These are phyloP conservation scores for Clonostachys sp. DNA, from an alignment of 2,329 filamentous ascomycete genomes.

Conservation along the genomic window DNA sequence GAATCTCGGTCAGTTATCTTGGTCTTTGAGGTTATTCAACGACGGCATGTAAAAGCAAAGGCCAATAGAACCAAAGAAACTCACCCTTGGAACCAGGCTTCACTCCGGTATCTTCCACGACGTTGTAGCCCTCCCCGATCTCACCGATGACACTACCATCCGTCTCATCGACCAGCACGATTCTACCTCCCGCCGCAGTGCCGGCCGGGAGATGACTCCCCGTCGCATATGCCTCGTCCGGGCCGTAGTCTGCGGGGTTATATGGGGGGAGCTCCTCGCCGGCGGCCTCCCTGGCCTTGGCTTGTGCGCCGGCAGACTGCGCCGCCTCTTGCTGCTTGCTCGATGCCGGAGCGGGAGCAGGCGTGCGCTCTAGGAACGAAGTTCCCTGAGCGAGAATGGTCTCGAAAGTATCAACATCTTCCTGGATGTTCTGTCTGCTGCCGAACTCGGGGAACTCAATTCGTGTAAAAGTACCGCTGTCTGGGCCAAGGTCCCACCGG, in stretches of 20 bases:
- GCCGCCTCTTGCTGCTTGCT: slow-evolving; percentile 1
- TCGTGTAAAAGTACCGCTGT: slow-evolving; percentile 84
- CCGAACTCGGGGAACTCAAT: slow-evolving; percentile 83
- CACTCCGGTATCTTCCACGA: slow-evolving; percentile 72
- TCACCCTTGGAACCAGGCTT: slow-evolving; percentile 88
- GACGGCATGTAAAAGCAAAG: no score
- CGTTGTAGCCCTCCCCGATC: slow-evolving; percentile 73
- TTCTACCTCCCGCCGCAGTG: slow-evolving; percentile 59
- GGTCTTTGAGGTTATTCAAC: no score
- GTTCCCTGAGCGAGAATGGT: slow-evolving; percentile 98
- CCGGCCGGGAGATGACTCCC: slow-evolving; percentile 49
- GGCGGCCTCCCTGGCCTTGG: slow-evolving; percentile 33
- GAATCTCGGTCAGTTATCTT: background rate
- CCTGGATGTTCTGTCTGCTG: slow-evolving; percentile 70
- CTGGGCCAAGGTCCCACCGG: slow-evolving; percentile 86
- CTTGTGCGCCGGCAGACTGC: slow-evolving; percentile 11
- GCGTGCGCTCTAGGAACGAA: slow-evolving; percentile 82
- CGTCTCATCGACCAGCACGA: slow-evolving; percentile 92
- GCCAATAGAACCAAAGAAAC: slow-evolving; percentile 15
- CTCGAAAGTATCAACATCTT: slow-evolving; percentile 94
- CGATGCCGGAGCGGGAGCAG: slow-evolving; percentile 45
- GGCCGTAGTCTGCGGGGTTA: slow-evolving; percentile 75
- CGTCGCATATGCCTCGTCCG: slow-evolving; percentile 72
- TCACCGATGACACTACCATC: slow-evolving; percentile 95
- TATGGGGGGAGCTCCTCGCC: slow-evolving; percentile 57